Base-by-base conservation (phyloP, 139 green algal genomes). In the Picochlorum costavermella region DNA sequence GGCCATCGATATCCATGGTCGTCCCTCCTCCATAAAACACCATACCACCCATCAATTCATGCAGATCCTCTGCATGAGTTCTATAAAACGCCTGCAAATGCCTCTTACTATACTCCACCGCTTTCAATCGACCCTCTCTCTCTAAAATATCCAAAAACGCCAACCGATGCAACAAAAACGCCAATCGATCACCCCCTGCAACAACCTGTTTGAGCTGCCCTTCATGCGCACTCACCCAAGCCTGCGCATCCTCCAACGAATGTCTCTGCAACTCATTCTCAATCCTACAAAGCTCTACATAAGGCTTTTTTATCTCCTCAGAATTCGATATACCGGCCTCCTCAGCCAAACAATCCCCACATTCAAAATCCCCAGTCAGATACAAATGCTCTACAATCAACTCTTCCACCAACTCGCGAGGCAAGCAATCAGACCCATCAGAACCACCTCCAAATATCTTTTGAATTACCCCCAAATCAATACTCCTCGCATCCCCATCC, bases 381-480 rank as follows among this genome's bases (percentile, higher is more conserved):
- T 85, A 97, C 3, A 96, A 66, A 66, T 97, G 91, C 73, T 96
- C 78, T 5, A 82, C 81, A 9, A 98, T 80, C 13, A 95, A 81
- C 70, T 90, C 79, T 56, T 71, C 2, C 46, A 53, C 6, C n/a
- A 12, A 0, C 46, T 53, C 33, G 33, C 33, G 33, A 40, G 33
- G 33, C 33, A 40, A 40, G 11, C 33, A 40, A 8, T 31, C 45
- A 57, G 16, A 12, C 20, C 46, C 31, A 46, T n/a, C 33, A 6
- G 16, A 56, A 43, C 40, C 13, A 11, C 33, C 20, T 64, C 31
- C 30, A 30, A 68, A 56, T 55, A 16, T 26, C 45, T n/a, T 29
- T 55, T 63, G 13, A 28, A n/a, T 9, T 5, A 64, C 26, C 14
- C 20, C n/a, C 26, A 64, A 16, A 59, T 57, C 23, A 13, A 3